A percentile compares a stretch with the other conserved stretches of the same genome.
Conservation (phyloP, 306 rosid species). For the Dryas alaskensis region DNA sequence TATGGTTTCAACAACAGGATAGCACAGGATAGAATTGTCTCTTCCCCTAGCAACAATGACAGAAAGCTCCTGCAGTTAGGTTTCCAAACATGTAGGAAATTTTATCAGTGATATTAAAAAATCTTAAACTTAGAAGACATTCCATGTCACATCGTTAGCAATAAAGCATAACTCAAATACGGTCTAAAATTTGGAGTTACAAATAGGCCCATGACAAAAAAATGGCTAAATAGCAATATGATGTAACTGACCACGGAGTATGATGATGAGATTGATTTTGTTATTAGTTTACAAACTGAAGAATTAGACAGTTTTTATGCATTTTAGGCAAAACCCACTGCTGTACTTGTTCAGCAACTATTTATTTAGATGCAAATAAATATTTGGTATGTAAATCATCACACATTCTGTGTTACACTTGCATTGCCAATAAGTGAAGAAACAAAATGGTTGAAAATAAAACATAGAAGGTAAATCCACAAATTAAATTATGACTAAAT, state of each 20-base stretch:
- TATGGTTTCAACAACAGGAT: slow-evolving; percentile 89
- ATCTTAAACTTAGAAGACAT: neutral
- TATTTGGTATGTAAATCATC: neutral
- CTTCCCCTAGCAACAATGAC: slow-evolving; percentile 87
- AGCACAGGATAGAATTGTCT: slow-evolving; percentile 70
- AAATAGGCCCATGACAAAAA: too few relatives aligned
- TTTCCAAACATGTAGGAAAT: slow-evolving; percentile 9
- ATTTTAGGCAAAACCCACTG: neutral
- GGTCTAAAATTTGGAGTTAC: too few relatives aligned
- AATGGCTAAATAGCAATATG: too few relatives aligned
- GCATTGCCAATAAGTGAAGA: neutral
- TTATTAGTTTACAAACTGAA: too few relatives aligned
- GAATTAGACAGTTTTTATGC: neutral
- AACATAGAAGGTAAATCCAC: neutral
- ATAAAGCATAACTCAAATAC: too few relatives aligned
- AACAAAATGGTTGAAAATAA: neutral
- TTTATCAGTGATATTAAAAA: neutral
- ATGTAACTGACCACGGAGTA: too few relatives aligned
- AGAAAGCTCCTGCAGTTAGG: slow-evolving; percentile 69
- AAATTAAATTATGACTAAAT: neutral
- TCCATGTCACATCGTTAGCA: neutral
- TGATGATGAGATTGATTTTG: too few relatives aligned
- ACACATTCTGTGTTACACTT: neutral
- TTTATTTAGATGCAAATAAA: neutral
- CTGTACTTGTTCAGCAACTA: neutral